A percentile compares a stretch with the other conserved stretches of the same genome.
Evolutionary conservation across 495 filamentous ascomycete genomes (phyloP).

Genomic region (Hypoxylon perforatum): DNA sequence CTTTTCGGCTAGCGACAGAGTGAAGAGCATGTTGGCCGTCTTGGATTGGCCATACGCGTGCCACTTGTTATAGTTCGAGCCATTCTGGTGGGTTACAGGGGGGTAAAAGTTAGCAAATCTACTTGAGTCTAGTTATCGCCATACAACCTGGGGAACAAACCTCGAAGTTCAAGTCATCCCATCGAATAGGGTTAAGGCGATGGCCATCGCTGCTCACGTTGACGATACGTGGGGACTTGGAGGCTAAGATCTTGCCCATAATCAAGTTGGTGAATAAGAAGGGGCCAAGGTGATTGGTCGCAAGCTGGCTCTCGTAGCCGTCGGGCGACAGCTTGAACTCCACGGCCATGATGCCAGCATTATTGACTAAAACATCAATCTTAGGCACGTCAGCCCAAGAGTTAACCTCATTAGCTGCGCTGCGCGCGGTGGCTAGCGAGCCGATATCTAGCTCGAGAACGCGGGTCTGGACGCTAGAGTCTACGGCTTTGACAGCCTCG

Average conservation of each 20-base stretch:
- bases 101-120: not conserved
- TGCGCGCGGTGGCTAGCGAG: conserved; percentile 57
- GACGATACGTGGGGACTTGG: conserved; percentile 48
- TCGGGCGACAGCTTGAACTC: conserved; percentile 62
- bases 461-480: conserved; percentile 32
- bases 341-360: conserved; percentile 74
- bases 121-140: too few species aligned
- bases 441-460: conserved; percentile 58
- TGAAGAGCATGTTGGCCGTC: conserved; percentile 64
- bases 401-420: conserved; percentile 50
- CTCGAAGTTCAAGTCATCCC: conserved; percentile 52
- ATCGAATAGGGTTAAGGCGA: conserved; percentile 57
- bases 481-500: conserved; percentile 22
- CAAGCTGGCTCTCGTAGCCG: conserved; percentile 75
- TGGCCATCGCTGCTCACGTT: conserved; percentile 57
- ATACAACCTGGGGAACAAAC: too few species aligned
- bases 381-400: conserved; percentile 47
- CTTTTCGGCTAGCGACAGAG: conserved; percentile 55
- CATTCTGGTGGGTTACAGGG: too few species aligned
- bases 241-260: conserved; percentile 54
- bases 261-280: conserved; percentile 75
- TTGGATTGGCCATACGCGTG: conserved; percentile 39
- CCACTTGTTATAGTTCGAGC: conserved; percentile 62
- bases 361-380: conserved; percentile 75
- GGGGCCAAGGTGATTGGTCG: conserved; percentile 76